phyloP scores from a whole-genome alignment of 352 stramenopile species.

The Phytophthora boehmeriae region DNA sequence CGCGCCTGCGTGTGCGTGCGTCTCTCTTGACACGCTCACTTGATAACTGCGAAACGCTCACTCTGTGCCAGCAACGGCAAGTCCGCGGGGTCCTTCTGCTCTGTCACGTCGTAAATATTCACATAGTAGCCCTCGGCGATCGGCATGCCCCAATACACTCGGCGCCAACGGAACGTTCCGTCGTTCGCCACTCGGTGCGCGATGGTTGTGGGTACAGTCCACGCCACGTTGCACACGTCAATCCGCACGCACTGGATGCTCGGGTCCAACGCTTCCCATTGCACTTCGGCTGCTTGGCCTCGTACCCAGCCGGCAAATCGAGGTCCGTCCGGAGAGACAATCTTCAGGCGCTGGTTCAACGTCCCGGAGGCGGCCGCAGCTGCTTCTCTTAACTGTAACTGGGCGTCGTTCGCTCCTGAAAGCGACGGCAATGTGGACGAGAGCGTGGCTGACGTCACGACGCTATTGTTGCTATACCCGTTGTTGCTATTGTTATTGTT shows the following conservation, averaged over 20 bases:
- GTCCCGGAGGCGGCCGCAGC: constrained; percentile 10
- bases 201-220: constrained; percentile 82
- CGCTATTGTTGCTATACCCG: constrained; percentile 27
- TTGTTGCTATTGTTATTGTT: constrained; percentile 24
- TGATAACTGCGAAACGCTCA: constrained; percentile 74
- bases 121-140: constrained; percentile 88
- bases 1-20: background rate
- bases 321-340: constrained; percentile 53
- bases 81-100: constrained; percentile 46
- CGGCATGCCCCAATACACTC: constrained; percentile 87
- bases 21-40: constrained; percentile 18
- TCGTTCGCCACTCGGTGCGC: constrained; percentile 69
- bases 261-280: constrained; percentile 79
- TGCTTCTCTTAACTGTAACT: constrained; percentile 46
- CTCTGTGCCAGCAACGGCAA: constrained; percentile 66
- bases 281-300: constrained; percentile 76
- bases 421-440: constrained; percentile 18
- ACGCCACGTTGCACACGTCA: constrained; percentile 87
- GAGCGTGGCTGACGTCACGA: constrained; percentile 25
- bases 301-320: constrained; percentile 74
- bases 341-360: constrained; percentile 56
- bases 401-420: constrained; percentile 30
- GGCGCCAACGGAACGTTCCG: constrained; percentile 72
- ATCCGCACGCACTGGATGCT: constrained; percentile 77
- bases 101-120: constrained; percentile 86